Evolutionary conservation across 495 filamentous ascomycete species (phyloP).

Genomic region (Lasiosphaeria hispida): DNA sequence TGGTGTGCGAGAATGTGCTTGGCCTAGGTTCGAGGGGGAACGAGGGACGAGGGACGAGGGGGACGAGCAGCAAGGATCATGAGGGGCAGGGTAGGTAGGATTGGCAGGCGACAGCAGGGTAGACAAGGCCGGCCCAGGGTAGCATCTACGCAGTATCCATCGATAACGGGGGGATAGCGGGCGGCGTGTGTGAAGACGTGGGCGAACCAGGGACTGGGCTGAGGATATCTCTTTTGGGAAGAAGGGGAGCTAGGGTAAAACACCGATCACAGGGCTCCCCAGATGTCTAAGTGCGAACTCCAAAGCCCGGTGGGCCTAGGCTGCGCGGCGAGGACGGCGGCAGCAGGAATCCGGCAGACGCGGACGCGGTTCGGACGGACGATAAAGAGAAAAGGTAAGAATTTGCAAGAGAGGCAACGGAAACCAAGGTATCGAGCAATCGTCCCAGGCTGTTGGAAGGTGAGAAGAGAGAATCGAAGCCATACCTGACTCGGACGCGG

Average conservation of each 20-base stretch:
- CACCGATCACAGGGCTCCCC: conserved; percentile 24
- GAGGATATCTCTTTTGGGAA: conserved; percentile 19
- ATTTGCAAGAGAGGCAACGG: too few species aligned
- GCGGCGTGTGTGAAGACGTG: conserved; percentile 19
- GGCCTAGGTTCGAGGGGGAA: conserved; percentile 41
- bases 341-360: neutral
- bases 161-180: conserved; percentile 35
- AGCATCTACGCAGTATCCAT: conserved; percentile 39
- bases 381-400: neutral
- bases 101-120: conserved; percentile 32
- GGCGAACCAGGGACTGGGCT: conserved; percentile 25
- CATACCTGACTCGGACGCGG: conserved; percentile 22
- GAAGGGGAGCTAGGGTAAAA: conserved; percentile 26
- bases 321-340: neutral
- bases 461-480: conserved; percentile 15
- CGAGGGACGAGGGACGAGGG: conserved; percentile 22
- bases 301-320: conserved; percentile 1
- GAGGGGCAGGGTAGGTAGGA: conserved; percentile 32
- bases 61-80: conserved; percentile 23
- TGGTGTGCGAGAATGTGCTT: conserved; percentile 46
- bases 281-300: conserved; percentile 20
- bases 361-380: neutral
- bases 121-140: conserved; percentile 30
- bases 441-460: neutral
- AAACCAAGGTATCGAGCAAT: neutral